phyloP scores from a whole-genome alignment of 441 rosid species.

The Lepidium campestre region DNA sequence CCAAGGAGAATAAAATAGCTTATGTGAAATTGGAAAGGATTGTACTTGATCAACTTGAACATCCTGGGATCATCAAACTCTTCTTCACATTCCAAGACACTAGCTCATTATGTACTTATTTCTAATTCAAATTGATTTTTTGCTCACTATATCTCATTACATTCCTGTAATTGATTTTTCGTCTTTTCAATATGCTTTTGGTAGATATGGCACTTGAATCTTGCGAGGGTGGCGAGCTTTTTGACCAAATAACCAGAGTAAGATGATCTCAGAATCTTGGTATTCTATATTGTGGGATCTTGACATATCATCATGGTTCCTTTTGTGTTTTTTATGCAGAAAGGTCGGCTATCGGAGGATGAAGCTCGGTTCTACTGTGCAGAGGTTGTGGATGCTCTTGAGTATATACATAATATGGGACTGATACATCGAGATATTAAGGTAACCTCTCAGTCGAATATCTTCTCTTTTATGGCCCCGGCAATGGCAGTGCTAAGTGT shows the following conservation, averaged over 20 bases:
- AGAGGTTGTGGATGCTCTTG: slow-evolving; percentile 96
- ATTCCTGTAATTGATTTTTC: slow-evolving; percentile 1
- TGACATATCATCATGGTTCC: neutral
- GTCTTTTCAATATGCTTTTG: slow-evolving; percentile 3
- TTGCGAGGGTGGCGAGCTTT: slow-evolving; percentile 94
- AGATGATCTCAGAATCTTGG: slow-evolving; percentile 26
- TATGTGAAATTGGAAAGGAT: slow-evolving; percentile 92
- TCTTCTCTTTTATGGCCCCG: neutral
- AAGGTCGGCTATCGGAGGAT: slow-evolving; percentile 72
- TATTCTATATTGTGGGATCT: slow-evolving; percentile 14
- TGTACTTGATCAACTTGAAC: slow-evolving; percentile 35
- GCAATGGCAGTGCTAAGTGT: slow-evolving; percentile 19
- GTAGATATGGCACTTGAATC: slow-evolving; percentile 97
- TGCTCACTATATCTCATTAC: neutral
- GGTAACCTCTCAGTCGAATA: slow-evolving; percentile 35
- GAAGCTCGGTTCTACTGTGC: slow-evolving; percentile 94
- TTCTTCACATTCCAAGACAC: slow-evolving; percentile 20
- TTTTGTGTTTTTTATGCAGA: slow-evolving; percentile 34
- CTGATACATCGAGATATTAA: slow-evolving; percentile 95
- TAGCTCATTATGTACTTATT: neutral
- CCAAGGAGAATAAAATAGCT: slow-evolving; percentile 97
- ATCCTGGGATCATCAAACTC: slow-evolving; percentile 27
- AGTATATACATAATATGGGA: slow-evolving; percentile 91
- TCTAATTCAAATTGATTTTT: neutral
- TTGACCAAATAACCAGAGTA: slow-evolving; percentile 93